A percentile compares a stretch with the other conserved stretches of the same genome.
phyloP scores from a whole-genome alignment of 345 rosid genomes.

The Punica granatum region DNA sequence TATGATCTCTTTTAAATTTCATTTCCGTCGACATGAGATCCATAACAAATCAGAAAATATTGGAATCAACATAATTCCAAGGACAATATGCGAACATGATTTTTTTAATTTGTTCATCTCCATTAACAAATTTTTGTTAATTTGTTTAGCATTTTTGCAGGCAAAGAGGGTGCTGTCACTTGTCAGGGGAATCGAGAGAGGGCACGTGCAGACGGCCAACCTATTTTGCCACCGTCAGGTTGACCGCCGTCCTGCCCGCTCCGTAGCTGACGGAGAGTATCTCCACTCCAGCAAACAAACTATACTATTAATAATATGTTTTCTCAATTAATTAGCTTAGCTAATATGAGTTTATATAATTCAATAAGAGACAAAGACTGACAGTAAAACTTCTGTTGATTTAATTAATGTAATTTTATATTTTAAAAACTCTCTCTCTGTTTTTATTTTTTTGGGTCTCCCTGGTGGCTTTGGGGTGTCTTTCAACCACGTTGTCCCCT shows the following conservation, averaged over 20 bases:
- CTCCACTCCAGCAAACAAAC: conserved; percentile 15
- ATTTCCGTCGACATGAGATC: not conserved
- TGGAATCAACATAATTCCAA: not conserved
- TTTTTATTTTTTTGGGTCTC: too few relatives aligned
- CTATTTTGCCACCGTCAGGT: conserved; percentile 1
- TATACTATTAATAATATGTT: not conserved
- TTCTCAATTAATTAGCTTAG: not conserved
- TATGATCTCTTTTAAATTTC: not conserved
- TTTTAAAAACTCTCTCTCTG: not conserved
- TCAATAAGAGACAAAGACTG: conserved; percentile 15
- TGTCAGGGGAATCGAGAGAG: not conserved
- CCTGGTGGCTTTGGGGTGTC: conserved; percentile 15
- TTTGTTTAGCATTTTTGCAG: too few relatives aligned
- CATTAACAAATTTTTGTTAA: too few relatives aligned
- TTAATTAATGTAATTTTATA: conserved; percentile 3
- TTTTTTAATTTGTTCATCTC: too few relatives aligned
- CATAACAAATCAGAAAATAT: not conserved
- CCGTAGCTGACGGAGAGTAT: conserved; percentile 15
- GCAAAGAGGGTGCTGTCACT: not conserved
- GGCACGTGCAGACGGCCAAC: conserved; percentile 19
- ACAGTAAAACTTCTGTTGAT: not conserved
- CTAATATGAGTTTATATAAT: too few relatives aligned
- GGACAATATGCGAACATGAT: not conserved
- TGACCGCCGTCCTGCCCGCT: conserved; percentile 11
- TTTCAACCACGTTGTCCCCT: conserved; percentile 16